Conservation (phyloP, 495 filamentous ascomycete genomes). For the Viridothelium virens region DNA sequence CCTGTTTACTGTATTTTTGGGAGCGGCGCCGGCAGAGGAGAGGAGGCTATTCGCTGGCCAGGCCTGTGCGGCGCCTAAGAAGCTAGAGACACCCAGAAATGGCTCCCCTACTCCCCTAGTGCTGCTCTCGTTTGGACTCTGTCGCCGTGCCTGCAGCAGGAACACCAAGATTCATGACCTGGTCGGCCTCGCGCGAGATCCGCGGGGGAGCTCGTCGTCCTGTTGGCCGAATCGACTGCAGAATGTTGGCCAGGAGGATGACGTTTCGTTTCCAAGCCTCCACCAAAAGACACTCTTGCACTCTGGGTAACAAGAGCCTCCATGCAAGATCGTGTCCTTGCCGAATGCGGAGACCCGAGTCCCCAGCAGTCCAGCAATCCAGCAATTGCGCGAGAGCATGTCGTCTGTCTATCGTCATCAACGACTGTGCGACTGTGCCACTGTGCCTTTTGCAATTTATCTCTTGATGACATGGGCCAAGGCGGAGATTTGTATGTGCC, state of each 20-base stretch:
- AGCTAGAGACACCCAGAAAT: no score
- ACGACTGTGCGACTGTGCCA: no score
- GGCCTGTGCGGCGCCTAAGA: conserved; percentile 5
- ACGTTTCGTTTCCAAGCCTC: conserved; percentile 11
- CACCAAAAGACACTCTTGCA: background rate
- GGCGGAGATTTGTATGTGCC: background rate
- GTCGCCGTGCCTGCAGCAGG: no score
- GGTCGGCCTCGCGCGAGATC: background rate
- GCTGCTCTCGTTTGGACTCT: no score
- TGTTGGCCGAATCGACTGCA: background rate
- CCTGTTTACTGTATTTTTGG: conserved; percentile 11
- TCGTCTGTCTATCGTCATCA: no score
- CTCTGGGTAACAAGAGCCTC: background rate
- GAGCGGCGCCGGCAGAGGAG: background rate
- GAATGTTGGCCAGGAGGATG: conserved; percentile 9
- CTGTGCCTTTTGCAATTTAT: background rate
- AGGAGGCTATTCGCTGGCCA: background rate
- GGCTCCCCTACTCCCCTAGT: no score
- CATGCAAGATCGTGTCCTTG: conserved; percentile 7
- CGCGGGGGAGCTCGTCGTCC: background rate
- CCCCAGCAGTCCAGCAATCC: background rate
- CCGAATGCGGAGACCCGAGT: no score
- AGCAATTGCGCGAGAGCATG: no score
- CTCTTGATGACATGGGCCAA: background rate
- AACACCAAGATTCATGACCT: background rate